Evolutionary conservation across 495 filamentous ascomycete genomes (phyloP), one percentile per base, ranked within the genome.

Genomic region (Daldinia caldariorum): DNA sequence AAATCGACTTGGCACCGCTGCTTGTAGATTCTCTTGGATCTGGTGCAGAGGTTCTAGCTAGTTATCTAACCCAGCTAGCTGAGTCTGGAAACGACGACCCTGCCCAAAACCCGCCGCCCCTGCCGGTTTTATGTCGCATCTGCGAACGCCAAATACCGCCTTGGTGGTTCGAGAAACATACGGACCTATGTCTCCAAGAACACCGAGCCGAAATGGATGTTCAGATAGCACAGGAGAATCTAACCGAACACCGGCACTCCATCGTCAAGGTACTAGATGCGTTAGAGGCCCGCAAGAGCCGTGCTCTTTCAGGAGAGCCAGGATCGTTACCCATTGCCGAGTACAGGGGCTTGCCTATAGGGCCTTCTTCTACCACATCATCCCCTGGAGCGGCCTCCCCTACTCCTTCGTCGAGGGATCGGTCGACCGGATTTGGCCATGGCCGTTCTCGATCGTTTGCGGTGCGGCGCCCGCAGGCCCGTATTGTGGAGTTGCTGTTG

Each of bases 161-260:
- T 14, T 99, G 95, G 95, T 98, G 95, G 96, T 99, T 99, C 72
- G 94, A 97, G 79, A 98, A 97, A 78, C 95, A 99, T 75, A 97
- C 95, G 0, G 95, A 99, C 68, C 85, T 97, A 9, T 99, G 95
- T 76, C 83, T 97, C 58, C 93, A 97, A 77, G 95, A 99, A 76
- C 95, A 99, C 77, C 89, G 91, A 50, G 94, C 96, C 1, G 95
- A 99, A 77, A 94, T 97, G 90, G 94, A 97, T 63, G 94, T 99
- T 10, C 94, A 97, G 74, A 87, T 97, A 79, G 89, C 93, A 32
- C 95, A 99, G 75, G 95, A 99, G 74, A 91, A 87, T 68, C 84
- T 99, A 43, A 90, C 88, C n/a, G 94, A 98, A 76, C 95, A 98
- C 78, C 91, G 95, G 5, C 93, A 94, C 78, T 85, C 91, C n/a